Percentiles rank a stretch among this genome's conserved stretches.
These are phyloP conservation scores for Oldenlandia corymbosa DNA, from an alignment of 257 asterid genomes.

Conservation along the genomic window DNA sequence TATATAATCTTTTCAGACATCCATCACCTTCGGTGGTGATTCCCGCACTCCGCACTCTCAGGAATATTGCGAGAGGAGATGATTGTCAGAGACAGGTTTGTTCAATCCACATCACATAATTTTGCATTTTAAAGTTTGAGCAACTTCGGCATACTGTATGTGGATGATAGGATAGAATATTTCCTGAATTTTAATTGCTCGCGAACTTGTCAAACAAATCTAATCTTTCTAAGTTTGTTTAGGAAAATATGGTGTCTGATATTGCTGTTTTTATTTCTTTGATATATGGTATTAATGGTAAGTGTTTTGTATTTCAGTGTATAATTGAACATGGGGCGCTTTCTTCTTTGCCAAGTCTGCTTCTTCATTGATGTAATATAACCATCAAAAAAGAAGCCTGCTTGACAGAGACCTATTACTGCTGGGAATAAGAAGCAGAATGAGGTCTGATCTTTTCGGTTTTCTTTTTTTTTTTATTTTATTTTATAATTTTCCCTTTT, in stretches of 20 bases:
- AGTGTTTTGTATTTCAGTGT: conserved; percentile 43
- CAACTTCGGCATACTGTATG: background rate
- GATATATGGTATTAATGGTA: too few relatives aligned
- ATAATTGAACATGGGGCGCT: conserved; percentile 77
- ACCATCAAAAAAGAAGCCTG: conserved; percentile 95
- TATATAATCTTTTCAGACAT: conserved; percentile 50
- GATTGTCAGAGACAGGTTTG: conserved; percentile 81
- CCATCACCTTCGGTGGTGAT: conserved; percentile 91
- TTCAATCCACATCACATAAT: background rate
- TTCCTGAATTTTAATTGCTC: too few relatives aligned
- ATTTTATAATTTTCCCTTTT: too few relatives aligned
- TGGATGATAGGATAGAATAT: too few relatives aligned
- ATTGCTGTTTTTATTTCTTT: background rate
- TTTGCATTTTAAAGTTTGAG: background rate
- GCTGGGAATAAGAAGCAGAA: conserved; percentile 88
- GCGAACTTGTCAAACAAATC: too few relatives aligned
- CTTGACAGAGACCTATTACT: conserved; percentile 88
- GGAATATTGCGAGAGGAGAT: conserved; percentile 92
- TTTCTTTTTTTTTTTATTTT: too few relatives aligned
- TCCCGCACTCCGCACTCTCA: conserved; percentile 93
- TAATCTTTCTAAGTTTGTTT: background rate
- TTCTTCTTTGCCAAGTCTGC: conserved; percentile 57
- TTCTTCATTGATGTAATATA: conserved; percentile 83
- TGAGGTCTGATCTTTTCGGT: conserved; percentile 37
- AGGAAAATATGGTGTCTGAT: background rate